A percentile compares a stretch with the other conserved stretches of the same genome.
Conservation (phyloP, 768 basidiomycete species). For the Daedaleopsis nitida region DNA sequence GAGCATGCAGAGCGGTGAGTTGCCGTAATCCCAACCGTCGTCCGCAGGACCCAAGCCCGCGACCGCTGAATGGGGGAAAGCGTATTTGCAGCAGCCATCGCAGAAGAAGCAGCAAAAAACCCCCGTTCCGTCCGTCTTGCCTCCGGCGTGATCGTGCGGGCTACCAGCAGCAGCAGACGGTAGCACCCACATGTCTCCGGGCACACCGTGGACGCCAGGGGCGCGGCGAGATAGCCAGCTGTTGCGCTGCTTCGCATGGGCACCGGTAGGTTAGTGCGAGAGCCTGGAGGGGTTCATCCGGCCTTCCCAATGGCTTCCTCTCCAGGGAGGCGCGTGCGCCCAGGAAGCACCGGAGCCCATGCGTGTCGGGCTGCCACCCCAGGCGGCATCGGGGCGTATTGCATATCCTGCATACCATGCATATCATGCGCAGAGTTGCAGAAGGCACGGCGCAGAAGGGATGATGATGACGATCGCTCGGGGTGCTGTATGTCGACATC, state of each 20-base stretch:
- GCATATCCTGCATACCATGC: not conserved
- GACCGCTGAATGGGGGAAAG: too few species aligned
- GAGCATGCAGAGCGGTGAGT: too few species aligned
- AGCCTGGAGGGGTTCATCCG: conserved; percentile 2
- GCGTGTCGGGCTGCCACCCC: not conserved
- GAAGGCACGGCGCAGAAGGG: too few species aligned
- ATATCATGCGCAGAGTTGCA: not conserved
- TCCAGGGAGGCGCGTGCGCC: conserved; percentile 2
- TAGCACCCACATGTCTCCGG: too few species aligned
- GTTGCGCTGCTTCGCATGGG: conserved; percentile 11
- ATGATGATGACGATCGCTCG: not conserved
- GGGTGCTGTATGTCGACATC: not conserved
- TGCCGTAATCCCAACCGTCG: too few species aligned
- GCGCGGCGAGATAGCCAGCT: conserved; percentile 8
- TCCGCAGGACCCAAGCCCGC: too few species aligned
- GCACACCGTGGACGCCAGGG: not conserved
- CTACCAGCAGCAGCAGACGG: too few species aligned
- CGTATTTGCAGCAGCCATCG: too few species aligned
- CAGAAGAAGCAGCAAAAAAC: too few species aligned
- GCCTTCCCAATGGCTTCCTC: not conserved
- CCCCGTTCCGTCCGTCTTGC: too few species aligned
- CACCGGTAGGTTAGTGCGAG: not conserved
- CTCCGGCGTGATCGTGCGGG: too few species aligned
- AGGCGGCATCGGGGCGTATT: too few species aligned
- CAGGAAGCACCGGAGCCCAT: conserved; percentile 9